Base-by-base conservation (phyloP, 2,329 filamentous ascomycete species). In the Hymenoscyphus scutula region DNA sequence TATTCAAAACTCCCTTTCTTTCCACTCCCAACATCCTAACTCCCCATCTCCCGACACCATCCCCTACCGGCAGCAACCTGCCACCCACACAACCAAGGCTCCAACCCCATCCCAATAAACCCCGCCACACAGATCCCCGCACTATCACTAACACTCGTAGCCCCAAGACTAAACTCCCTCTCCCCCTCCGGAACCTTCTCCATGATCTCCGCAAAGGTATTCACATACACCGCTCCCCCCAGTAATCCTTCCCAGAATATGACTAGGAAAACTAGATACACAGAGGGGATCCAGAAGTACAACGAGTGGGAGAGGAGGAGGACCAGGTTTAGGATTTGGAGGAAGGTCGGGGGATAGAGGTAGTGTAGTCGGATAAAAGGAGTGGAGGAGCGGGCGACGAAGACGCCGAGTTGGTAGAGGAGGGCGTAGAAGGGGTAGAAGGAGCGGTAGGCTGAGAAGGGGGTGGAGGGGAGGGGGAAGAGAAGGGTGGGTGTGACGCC, bases 371-470 rank as follows among this genome's bases (percentile, higher is more conserved):
- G 88, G 68, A 96, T 74, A 75, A 97, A 96, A 0, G 94, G 92
- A 0, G 91, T 92, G 0, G 92, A 96, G 0, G 92, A 96, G 17
- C 95, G 89, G 0, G 94, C 97, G 69, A 98, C 85, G 78, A 98
- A 98, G 66, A 98, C 95, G 61, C 95, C 95, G 2, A 93, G 80
- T 79, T 99, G 94, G 76, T 99, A 98, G 65, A 98, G 88, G 62
- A 96, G 93, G 67, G 90, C 90, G 76, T 99, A 99, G 65, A 94
- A 91, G 0, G 94, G 93, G 72, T 99, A 99, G 75, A 97, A 98
- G 34, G 88, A 89, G 48, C 94, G 88, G 74, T 88, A 95, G 68
- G 91, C 85, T 34, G 80, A 77, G 74, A 98, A 98, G 0, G 95
- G 95, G 0, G 90, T 89, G 11, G 83, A 77, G 1, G 81, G 73